Evolutionary conservation across 1,284 basidiomycete species (phyloP).

Genomic region (Cronartium quercuum): DNA sequence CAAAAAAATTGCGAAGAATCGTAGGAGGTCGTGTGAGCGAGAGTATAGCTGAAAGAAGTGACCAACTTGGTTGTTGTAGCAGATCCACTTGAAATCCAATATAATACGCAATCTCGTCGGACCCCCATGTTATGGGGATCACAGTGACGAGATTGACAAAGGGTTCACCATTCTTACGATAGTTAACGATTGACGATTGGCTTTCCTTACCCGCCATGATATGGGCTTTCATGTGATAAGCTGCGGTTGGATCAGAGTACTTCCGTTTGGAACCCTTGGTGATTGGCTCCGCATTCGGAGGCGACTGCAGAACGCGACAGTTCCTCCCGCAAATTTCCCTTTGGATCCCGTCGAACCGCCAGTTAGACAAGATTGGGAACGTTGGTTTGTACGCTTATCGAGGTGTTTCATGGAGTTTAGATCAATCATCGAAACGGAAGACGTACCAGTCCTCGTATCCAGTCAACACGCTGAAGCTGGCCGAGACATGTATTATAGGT

Average conservation of each 20-base stretch:
- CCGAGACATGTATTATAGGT: conserved; percentile 82
- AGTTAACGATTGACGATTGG: conserved; percentile 81
- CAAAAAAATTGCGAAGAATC: background rate
- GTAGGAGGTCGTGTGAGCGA: background rate
- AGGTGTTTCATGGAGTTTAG: too few relatives aligned
- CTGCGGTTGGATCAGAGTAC: conserved; percentile 65
- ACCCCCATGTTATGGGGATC: conserved; percentile 37
- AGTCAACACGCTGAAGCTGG: conserved; percentile 70
- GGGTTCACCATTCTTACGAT: conserved; percentile 72
- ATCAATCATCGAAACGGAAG: too few relatives aligned
- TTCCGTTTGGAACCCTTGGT: conserved; percentile 61
- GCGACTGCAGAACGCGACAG: conserved; percentile 62
- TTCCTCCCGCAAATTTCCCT: conserved; percentile 80
- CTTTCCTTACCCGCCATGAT: conserved; percentile 72
- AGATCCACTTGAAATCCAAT: conserved; percentile 29
- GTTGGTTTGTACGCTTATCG: too few relatives aligned
- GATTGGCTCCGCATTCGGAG: conserved; percentile 54
- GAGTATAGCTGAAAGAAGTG: background rate
- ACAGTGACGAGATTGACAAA: conserved; percentile 57
- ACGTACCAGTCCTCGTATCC: conserved; percentile 72
- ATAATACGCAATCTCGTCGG: conserved; percentile 3
- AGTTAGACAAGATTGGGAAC: background rate
- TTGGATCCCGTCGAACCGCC: background rate
- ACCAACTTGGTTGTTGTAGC: conserved; percentile 6
- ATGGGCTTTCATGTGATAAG: conserved; percentile 62